Evolutionary conservation across 2,329 filamentous ascomycete genomes (phyloP).

Genomic region (Colletotrichum gloeosporioides): DNA sequence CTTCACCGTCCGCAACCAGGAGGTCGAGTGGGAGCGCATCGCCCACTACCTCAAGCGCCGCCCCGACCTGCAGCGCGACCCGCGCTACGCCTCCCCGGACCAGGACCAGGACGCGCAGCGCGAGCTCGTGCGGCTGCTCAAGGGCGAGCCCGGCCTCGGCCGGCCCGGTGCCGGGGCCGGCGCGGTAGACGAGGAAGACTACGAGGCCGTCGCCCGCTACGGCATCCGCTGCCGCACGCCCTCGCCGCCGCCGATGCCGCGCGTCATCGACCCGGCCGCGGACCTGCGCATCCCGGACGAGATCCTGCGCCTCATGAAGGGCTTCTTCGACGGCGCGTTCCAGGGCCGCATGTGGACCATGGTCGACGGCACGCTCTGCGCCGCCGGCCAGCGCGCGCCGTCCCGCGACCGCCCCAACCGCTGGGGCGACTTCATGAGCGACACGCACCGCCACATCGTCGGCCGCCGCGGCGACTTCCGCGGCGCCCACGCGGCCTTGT

Average conservation of each 20-base stretch:
- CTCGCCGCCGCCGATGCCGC: not conserved
- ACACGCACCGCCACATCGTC: not conserved
- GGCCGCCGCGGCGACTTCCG: not conserved
- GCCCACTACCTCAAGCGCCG: not conserved
- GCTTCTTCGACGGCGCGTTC: not conserved
- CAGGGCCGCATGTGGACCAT: not conserved
- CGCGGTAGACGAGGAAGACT: not conserved
- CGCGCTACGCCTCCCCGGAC: not conserved
- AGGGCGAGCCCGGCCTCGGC: not conserved
- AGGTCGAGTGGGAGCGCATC: not conserved
- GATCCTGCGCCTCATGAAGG: not conserved
- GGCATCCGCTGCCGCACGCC: not conserved
- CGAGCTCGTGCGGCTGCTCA: not conserved
- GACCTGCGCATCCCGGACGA: not conserved
- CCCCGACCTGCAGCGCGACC: not conserved
- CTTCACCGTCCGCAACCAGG: not conserved
- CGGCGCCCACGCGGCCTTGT: not conserved
- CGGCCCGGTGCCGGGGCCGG: not conserved
- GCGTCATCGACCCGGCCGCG: not conserved
- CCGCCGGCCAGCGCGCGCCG: not conserved
- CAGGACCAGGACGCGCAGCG: not conserved
- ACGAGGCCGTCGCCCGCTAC: not conserved
- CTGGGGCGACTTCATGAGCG: not conserved
- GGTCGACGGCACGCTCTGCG: not conserved
- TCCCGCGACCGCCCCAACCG: not conserved